Percentiles rank a stretch among this genome's conserved stretches.
Conservation (phyloP, 2,329 filamentous ascomycete species). For the Aspergillus hiratsukae region DNA sequence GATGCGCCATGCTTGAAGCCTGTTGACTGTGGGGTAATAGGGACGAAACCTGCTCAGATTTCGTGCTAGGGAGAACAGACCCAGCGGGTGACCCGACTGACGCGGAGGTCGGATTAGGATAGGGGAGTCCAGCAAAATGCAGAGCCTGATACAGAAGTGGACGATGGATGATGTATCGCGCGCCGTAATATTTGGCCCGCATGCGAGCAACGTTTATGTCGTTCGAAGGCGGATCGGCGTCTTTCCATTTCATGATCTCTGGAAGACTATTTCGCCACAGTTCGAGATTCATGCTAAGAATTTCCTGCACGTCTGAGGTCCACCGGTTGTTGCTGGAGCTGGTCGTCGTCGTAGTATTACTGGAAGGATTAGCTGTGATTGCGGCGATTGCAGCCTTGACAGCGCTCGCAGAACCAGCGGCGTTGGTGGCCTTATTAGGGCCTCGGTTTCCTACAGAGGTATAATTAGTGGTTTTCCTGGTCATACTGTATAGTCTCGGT, state of each 20-base stretch:
- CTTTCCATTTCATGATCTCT: slow-evolving; percentile 55
- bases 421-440: background rate
- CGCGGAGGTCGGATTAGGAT: slow-evolving; percentile 28
- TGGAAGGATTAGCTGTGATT: background rate
- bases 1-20: slow-evolving; percentile 10
- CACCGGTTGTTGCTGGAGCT: slow-evolving; percentile 16
- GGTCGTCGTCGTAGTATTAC: background rate
- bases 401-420: background rate
- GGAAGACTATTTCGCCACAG: slow-evolving; percentile 53
- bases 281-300: slow-evolving; percentile 46
- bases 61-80: slow-evolving; percentile 20
- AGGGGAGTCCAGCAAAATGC: slow-evolving; percentile 42
- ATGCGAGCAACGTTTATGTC: slow-evolving; percentile 80
- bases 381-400: background rate
- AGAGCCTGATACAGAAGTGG: slow-evolving; percentile 65
- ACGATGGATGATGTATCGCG: slow-evolving; percentile 80
- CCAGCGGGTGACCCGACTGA: slow-evolving; percentile 30
- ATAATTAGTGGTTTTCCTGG: background rate
- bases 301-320: slow-evolving; percentile 37
- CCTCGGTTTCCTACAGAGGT: slow-evolving; percentile 18
- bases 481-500: no score
- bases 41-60: slow-evolving; percentile 34
- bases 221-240: slow-evolving; percentile 63
- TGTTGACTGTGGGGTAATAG: no score
- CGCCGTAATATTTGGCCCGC: slow-evolving; percentile 92